Evolutionary conservation across 2,329 filamentous ascomycete genomes (phyloP), one percentile per base, ranked within the genome.

Genomic region (Epichloe gansuensis): DNA sequence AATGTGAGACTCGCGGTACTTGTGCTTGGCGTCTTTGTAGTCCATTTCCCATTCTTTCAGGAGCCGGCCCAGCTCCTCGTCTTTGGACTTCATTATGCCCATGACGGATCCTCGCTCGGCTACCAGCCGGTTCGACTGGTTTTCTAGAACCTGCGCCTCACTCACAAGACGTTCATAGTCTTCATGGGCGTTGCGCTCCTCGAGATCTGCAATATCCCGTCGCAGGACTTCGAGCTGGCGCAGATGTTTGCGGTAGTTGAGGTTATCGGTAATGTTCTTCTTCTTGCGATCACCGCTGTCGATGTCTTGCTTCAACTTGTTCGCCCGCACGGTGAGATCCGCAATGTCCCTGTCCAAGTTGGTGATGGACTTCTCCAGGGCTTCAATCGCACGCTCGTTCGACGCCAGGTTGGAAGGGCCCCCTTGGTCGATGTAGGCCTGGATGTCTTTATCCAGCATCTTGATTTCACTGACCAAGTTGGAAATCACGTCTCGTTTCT

Each of bases 1-100:
- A 71, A 97, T 89, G 65, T 95, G 87, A 6, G 86, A 80, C 70
- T 95, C 84, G 59, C 89, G 88, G 70, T 90, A 97, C 59, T 87
- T 85, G 41, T 74, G 67, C 43, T 83, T 83, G 12, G 91, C 89
- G 63, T 91, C 80, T 63, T 89, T 84, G 73, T 95, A 96, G 58
- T 96, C 86, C 9, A 83, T 81, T 47, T 94, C 78, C 79, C 85
- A 98, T 60, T 95, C 88, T 11, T 78, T 71, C 27, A 89, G 68
- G n/a, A 90, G 73, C 52, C 85, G 76, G 49, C 72, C 73, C 7
- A 96, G 74, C 61, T 95, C 84, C 53, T 86, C 79, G 63, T 97
- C 89, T 64, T 95, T 94, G 51, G 84, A 84, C 65, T 83, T 88
- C 75, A 94, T 84, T 55, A 81, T 75, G 41, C 87, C 89, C 72